phyloP scores from a whole-genome alignment of 2,329 filamentous ascomycete genomes.

The Ceratocystiopsis minuta region DNA sequence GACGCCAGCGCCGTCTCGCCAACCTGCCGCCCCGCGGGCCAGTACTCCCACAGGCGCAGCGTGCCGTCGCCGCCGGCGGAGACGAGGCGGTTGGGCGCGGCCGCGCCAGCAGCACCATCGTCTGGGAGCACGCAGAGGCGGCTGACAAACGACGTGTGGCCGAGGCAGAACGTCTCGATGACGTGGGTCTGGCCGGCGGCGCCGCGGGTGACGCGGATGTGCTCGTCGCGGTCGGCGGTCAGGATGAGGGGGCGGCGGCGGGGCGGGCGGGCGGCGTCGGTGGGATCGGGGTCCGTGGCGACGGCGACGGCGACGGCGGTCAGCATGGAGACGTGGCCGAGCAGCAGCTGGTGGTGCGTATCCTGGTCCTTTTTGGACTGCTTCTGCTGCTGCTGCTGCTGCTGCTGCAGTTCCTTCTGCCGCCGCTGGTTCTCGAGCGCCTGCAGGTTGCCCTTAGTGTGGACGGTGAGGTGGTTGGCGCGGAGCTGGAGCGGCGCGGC shows the following conservation, averaged over 20 bases:
- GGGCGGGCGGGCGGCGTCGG: background rate
- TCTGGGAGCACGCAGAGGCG: slow-evolving; percentile 45
- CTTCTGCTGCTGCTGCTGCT: slow-evolving; percentile 4
- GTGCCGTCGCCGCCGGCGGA: slow-evolving; percentile 76
- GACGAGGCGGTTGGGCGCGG: slow-evolving; percentile 46
- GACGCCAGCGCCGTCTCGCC: slow-evolving; percentile 37
- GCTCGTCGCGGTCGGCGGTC: slow-evolving; percentile 41
- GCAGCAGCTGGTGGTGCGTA: slow-evolving; percentile 31
- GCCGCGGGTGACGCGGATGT: slow-evolving; percentile 74
- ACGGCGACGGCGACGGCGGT: slow-evolving; percentile 47
- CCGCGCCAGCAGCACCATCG: slow-evolving; percentile 22
- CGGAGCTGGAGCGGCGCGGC: slow-evolving; percentile 23
- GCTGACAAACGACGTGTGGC: slow-evolving; percentile 72
- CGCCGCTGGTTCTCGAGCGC: slow-evolving; percentile 41
- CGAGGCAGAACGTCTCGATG: slow-evolving; percentile 78
- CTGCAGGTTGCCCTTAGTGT: slow-evolving; percentile 43
- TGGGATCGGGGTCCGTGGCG: too few relatives aligned
- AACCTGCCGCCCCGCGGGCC: slow-evolving; percentile 39
- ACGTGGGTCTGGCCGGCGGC: slow-evolving; percentile 53
- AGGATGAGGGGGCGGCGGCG: slow-evolving; percentile 28
- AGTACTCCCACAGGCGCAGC: slow-evolving; percentile 61
- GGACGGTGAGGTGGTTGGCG: slow-evolving; percentile 42
- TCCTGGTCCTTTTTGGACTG: slow-evolving; percentile 11
- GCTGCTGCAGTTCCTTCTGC: slow-evolving; percentile 19
- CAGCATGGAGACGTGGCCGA: slow-evolving; percentile 91